These are phyloP conservation scores for Globisporangium orthogonon DNA, from an alignment of 352 stramenopile species.

Conservation along the genomic window DNA sequence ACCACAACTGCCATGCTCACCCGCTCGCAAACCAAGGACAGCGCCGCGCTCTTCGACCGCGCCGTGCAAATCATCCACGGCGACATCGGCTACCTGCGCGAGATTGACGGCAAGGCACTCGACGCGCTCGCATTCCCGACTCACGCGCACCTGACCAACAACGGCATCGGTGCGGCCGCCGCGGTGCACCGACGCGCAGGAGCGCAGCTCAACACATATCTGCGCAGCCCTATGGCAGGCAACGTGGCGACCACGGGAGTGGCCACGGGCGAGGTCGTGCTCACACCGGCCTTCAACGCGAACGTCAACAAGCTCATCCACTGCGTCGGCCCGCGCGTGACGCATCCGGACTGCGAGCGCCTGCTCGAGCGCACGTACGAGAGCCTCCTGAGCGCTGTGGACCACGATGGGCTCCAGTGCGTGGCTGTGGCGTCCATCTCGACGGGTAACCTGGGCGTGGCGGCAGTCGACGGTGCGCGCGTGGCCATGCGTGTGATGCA, in stretches of 20 bases:
- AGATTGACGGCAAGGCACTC: no score
- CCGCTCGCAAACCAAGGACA: no score
- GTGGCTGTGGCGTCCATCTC: conserved; percentile 63
- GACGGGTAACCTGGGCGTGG: conserved; percentile 47
- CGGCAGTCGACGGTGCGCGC: conserved; percentile 12
- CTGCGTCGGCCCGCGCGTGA: conserved; percentile 40
- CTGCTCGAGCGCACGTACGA: not conserved
- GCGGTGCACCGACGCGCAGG: no score
- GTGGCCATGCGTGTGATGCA: conserved; percentile 20
- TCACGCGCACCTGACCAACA: no score
- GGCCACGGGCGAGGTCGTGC: not conserved
- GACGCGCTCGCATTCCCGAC: no score
- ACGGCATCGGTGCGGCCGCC: no score
- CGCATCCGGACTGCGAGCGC: conserved; percentile 12
- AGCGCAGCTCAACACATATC: conserved; percentile 2
- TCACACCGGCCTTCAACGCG: conserved; percentile 4
- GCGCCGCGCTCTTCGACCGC: no score
- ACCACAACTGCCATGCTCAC: no score
- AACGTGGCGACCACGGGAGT: no score
- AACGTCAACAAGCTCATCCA: conserved; percentile 44
- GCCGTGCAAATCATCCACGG: no score
- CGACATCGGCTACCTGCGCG: no score
- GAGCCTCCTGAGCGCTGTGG: not conserved
- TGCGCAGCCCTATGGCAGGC: no score
- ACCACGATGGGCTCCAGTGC: conserved; percentile 14